Conservation (phyloP, 2,329 filamentous ascomycete species). For the Chaetomiaceae sp. region DNA sequence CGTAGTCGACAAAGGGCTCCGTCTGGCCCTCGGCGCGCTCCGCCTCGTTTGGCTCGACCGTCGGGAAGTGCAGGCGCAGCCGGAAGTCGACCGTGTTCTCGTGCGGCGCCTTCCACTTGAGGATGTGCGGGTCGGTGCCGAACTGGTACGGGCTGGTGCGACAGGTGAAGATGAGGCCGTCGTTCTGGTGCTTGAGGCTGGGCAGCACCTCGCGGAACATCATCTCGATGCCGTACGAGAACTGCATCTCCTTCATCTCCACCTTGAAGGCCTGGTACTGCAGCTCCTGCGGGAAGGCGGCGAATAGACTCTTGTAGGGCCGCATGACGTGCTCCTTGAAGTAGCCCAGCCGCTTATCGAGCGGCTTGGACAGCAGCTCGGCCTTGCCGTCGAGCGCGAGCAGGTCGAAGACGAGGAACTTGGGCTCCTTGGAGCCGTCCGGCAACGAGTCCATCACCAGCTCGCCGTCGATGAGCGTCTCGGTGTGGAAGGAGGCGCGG, state of each 20-base stretch:
- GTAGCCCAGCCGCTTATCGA: constrained; percentile 85
- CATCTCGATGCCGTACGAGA: constrained; percentile 81
- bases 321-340: constrained; percentile 71
- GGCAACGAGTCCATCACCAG: constrained; percentile 76
- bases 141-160: constrained; percentile 77
- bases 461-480: constrained; percentile 87
- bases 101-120: constrained; percentile 95
- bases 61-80: constrained; percentile 69
- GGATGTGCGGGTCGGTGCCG: constrained; percentile 86
- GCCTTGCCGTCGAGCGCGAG: constrained; percentile 68
- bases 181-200: constrained; percentile 82
- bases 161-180: constrained; percentile 97
- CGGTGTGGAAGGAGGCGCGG: constrained; percentile 62
- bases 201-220: constrained; percentile 89
- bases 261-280: constrained; percentile 70
- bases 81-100: constrained; percentile 96
- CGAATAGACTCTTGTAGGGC: constrained; percentile 59
- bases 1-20: constrained; percentile 67
- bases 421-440: constrained; percentile 62
- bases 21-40: constrained; percentile 62
- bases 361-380: constrained; percentile 62
- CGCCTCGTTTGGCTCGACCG: constrained; percentile 58
- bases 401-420: constrained; percentile 91
- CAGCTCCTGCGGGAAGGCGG: constrained; percentile 62
- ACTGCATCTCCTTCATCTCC: constrained; percentile 83